phyloP scores from a whole-genome alignment of 83 land plant genomes.

The Diphasiastrum complanatum region DNA sequence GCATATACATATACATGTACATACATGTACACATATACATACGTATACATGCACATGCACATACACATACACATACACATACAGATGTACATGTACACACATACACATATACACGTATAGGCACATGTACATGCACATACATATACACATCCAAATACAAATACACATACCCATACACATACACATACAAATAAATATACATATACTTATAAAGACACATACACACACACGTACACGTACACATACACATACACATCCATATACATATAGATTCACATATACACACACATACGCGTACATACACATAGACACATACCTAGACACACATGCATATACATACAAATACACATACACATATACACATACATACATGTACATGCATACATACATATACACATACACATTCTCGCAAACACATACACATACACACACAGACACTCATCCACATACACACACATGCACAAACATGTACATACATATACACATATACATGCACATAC shows the following conservation, averaged over 20 bases:
- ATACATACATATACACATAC: conserved; percentile 1
- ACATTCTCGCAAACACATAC: neutral
- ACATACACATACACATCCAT: conserved; percentile 3
- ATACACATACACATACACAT: too few species aligned
- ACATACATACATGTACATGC: neutral
- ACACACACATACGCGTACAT: neutral
- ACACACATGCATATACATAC: conserved; percentile 1
- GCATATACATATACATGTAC: too few species aligned
- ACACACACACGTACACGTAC: neutral
- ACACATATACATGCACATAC: neutral
- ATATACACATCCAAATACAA: too few species aligned
- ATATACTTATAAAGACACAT: too few species aligned
- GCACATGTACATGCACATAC: too few species aligned
- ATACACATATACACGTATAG: too few species aligned
- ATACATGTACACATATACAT: too few species aligned
- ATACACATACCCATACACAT: too few species aligned
- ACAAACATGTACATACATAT: neutral
- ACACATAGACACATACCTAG: conserved; percentile 1
- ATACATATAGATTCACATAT: neutral
- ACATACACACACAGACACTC: conserved; percentile 4
- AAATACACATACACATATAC: conserved; percentile 1
- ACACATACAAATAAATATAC: too few species aligned
- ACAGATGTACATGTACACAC: too few species aligned
- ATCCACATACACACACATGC: neutral
- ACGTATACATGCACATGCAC: too few species aligned